Evolutionary conservation across 2,329 filamentous ascomycete species (phyloP).

Genomic region (Arthrobotrys musiformis): DNA sequence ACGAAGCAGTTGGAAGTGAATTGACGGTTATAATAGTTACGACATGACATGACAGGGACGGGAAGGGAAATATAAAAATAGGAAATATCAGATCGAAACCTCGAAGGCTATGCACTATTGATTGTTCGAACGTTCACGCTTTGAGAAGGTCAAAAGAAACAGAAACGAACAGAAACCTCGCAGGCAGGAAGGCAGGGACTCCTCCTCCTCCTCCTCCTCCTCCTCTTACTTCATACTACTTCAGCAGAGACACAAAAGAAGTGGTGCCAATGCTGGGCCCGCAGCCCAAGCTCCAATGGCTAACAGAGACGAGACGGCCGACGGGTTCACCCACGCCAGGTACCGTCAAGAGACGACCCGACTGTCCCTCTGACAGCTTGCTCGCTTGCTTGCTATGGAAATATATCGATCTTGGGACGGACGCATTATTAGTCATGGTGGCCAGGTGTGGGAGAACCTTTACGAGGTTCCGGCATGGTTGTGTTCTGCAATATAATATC

Average conservation of each 20-base stretch:
- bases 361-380: background rate
- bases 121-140: constrained; percentile 32
- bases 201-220: background rate
- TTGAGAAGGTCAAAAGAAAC: constrained; percentile 51
- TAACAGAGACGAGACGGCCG: constrained; percentile 18
- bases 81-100: constrained; percentile 21
- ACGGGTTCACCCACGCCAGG: constrained; percentile 39
- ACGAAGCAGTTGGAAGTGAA: no score
- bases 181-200: constrained; percentile 7
- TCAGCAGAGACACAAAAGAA: no score
- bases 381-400: no score
- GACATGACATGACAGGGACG: no score
- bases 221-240: no score
- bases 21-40: constrained; percentile 25
- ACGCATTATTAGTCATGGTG: constrained; percentile 22
- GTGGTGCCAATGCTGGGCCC: constrained; percentile 16
- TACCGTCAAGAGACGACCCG: constrained; percentile 44
- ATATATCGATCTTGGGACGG: constrained; percentile 9
- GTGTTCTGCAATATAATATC: constrained; percentile 23
- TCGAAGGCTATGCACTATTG: constrained; percentile 52
- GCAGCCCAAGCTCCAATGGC: constrained; percentile 39
- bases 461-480: constrained; percentile 39
- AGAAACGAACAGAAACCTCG: constrained; percentile 18
- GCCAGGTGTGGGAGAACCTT: constrained; percentile 48
- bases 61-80: constrained; percentile 32